Evolutionary conservation across 2,329 filamentous ascomycete genomes (phyloP).

Genomic region (Escovopsis weberi): DNA sequence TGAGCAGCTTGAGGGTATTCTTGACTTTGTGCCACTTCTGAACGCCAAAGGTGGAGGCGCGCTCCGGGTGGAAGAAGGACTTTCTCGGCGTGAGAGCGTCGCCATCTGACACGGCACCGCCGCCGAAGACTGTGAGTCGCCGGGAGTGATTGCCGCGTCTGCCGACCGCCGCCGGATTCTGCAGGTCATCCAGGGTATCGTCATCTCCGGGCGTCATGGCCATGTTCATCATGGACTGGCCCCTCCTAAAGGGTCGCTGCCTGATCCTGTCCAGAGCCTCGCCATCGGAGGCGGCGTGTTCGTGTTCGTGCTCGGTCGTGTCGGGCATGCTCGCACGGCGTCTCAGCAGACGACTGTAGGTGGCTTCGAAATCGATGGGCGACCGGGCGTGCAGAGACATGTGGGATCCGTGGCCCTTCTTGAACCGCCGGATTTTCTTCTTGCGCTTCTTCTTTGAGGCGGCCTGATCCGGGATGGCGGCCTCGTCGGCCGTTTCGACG

Average conservation of each 20-base stretch:
- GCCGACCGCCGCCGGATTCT: conserved; percentile 30
- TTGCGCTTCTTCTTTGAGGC: conserved; percentile 35
- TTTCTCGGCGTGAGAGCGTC: conserved; percentile 42
- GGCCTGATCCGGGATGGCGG: conserved; percentile 25
- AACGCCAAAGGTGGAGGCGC: conserved; percentile 57
- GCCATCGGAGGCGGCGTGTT: conserved; percentile 58
- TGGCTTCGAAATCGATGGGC: conserved; percentile 25
- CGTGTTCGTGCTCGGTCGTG: conserved; percentile 41
- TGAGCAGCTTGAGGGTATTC: conserved; percentile 65
- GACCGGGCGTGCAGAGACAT: conserved; percentile 48
- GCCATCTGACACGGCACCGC: conserved; percentile 49
- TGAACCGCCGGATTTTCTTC: conserved; percentile 45
- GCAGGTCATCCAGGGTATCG: conserved; percentile 37
- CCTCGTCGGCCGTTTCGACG: conserved; percentile 73
- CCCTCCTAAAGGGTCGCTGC: conserved; percentile 37
- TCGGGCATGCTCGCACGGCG: conserved; percentile 55
- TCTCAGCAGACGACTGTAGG: conserved; percentile 36
- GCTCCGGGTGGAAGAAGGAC: conserved; percentile 47
- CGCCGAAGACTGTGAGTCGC: conserved; percentile 50
- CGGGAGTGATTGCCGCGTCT: conserved; percentile 49
- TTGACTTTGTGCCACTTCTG: conserved; percentile 92
- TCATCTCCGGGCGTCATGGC: conserved; percentile 29
- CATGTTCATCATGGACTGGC: conserved; percentile 42
- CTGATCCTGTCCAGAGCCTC: conserved; percentile 51
- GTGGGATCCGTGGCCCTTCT: conserved; percentile 43